Base-by-base conservation (phyloP, 148 eudicot genomes). In the Beta vulgaris region DNA sequence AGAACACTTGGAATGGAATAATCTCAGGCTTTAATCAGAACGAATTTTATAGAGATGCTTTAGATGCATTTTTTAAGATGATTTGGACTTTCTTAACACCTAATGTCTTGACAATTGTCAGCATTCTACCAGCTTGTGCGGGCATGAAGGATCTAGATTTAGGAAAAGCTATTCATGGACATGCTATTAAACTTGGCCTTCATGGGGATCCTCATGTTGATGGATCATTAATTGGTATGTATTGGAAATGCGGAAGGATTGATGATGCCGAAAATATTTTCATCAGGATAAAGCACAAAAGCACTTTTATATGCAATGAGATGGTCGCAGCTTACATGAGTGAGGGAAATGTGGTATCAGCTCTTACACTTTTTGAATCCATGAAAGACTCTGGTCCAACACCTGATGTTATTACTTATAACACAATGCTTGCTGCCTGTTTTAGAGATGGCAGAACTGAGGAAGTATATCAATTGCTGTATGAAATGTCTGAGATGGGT, bases 1-100 rank as follows among this genome's bases (percentile, higher is more conserved):
- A 60, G 26, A 84, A 72, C 78, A 76, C 91, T 34, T 88, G 88
- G 87, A 88, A 88, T 66, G 88, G 87, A 43, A 70, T 88, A 44
- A 88, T 88, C 73, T 84, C 91, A 37, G 91, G 89, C 25, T 88
- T 80, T 77, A 82, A 75, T 57, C 78, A 82, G 58, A 82, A 77
- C 75, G 83, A 81, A 44, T 81, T 8, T 72, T 84, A 73, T 34
- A 75, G 80, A 77, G 85, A 76, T 23, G 91, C 87, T 75, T 72
- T 88, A 74, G 83, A 84, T 68, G 62, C 77, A 49, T 86, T 76
- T 71, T 28, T 71, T 23, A 61, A 73, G 73, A 82, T 88, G 86
- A 48, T 85, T 42, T 65, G 66, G 73, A 79, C 70, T 51, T 68
- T 44, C 7, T 80, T 75, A 54, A 51, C 46, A 25, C 85, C 86